Conservation (phyloP, 495 filamentous ascomycete genomes). For the Penicillium argentinense region DNA sequence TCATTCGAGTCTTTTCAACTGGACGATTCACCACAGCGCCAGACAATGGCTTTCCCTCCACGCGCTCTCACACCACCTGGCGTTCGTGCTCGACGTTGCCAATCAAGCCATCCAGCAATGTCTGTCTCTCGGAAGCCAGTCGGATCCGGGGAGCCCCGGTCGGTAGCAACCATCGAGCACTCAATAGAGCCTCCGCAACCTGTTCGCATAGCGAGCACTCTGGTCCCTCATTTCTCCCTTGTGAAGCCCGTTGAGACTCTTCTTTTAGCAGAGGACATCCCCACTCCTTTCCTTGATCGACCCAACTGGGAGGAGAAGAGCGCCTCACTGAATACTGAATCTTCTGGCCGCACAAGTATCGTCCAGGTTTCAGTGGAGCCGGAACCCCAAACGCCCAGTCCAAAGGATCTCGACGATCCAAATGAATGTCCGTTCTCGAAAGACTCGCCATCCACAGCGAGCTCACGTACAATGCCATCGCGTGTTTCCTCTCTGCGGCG, state of each 20-base stretch:
- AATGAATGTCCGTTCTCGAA: too few species aligned
- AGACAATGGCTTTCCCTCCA: conserved; percentile 27
- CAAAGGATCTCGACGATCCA: not conserved
- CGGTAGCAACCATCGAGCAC: conserved; percentile 28
- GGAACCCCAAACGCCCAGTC: conserved; percentile 9
- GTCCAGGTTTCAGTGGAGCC: not conserved
- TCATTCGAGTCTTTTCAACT: conserved; percentile 39
- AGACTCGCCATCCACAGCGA: conserved; percentile 17
- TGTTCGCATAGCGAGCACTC: conserved; percentile 21
- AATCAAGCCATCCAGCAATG: conserved; percentile 22
- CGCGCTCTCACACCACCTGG: conserved; percentile 27
- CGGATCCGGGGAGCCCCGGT: conserved; percentile 35
- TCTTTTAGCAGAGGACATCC: conserved; percentile 7
- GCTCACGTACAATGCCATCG: conserved; percentile 24
- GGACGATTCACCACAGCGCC: conserved; percentile 17
- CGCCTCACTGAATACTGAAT: conserved; percentile 4
- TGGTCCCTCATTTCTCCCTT: conserved; percentile 46
- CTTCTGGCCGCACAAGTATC: not conserved
- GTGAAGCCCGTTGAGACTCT: conserved; percentile 17
- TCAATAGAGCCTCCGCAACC: conserved; percentile 23
- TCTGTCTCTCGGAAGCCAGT: conserved; percentile 43
- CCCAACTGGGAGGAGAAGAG: conserved; percentile 16
- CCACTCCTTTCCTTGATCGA: conserved; percentile 12
- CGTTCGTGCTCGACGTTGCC: conserved; percentile 22
- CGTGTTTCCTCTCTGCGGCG: conserved; percentile 17